phyloP scores from a whole-genome alignment of 441 rosid genomes.

The Gossypium lobatum region DNA sequence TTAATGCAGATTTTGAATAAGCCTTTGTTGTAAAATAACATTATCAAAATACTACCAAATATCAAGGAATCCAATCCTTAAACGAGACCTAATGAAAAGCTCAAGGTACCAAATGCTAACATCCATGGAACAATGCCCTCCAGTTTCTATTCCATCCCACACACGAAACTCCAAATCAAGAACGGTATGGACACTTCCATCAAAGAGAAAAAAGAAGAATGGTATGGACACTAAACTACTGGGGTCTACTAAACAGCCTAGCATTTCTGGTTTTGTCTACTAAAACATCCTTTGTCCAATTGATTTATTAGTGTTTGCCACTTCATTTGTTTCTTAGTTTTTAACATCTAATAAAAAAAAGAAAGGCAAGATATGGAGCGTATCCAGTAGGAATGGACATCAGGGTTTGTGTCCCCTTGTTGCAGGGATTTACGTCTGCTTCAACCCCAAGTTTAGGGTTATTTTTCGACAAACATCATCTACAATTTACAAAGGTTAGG shows the following conservation, averaged over 20 bases:
- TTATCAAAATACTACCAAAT: no score
- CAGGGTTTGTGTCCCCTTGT: not conserved
- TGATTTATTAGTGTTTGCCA: not conserved
- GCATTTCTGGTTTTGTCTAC: conserved; percentile 30
- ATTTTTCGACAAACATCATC: not conserved
- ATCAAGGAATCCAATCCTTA: no score
- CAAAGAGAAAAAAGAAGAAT: not conserved
- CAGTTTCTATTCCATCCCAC: not conserved
- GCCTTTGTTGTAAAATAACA: no score
- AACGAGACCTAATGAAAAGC: not conserved
- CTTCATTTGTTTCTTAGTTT: conserved; percentile 15
- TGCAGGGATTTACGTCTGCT: not conserved
- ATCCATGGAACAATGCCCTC: conserved; percentile 30
- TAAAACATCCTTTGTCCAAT: conserved; percentile 3
- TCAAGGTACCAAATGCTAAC: conserved; percentile 19
- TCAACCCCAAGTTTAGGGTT: not conserved
- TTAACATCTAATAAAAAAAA: conserved; percentile 19
- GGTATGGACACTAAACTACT: conserved; percentile 8
- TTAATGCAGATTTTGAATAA: no score
- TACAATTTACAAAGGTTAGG: not conserved
- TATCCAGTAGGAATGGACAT: not conserved
- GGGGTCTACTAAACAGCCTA: conserved; percentile 40
- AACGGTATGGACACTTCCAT: conserved; percentile 1
- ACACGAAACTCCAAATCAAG: not conserved
- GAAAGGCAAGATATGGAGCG: not conserved